Conservation (phyloP, 139 green algal genomes). For the Chlorella sp. region DNA sequence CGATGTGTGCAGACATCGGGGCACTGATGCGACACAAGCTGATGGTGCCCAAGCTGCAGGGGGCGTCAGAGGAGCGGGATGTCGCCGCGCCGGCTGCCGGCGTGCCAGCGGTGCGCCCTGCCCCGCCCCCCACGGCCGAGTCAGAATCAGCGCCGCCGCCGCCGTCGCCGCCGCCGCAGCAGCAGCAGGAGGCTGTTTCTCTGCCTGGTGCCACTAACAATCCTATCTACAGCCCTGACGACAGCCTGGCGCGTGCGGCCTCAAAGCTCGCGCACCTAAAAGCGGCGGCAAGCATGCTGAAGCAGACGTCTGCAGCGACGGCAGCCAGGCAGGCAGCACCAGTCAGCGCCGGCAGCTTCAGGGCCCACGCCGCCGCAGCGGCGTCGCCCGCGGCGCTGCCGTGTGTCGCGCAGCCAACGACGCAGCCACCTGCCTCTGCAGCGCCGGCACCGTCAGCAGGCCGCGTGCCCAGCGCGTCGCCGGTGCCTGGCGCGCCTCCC, state of each 20-base stretch:
- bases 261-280: slow-evolving; percentile 33
- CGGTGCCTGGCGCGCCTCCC: background rate
- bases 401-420: too few species aligned
- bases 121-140: background rate
- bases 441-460: background rate
- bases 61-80: background rate
- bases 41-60: background rate
- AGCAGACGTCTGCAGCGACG: background rate
- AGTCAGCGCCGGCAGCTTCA: background rate
- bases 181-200: background rate
- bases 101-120: background rate
- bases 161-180: background rate
- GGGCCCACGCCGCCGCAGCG: background rate
- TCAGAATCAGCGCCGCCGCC: background rate
- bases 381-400: too few species aligned
- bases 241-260: slow-evolving; percentile 22
- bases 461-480: background rate
- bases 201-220: background rate
- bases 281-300: background rate
- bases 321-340: background rate
- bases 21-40: slow-evolving; percentile 26
- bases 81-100: background rate
- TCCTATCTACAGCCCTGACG: slow-evolving; percentile 16
- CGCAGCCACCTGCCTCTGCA: too few species aligned
- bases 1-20: slow-evolving; percentile 27